Conservation (phyloP, 2,329 filamentous ascomycete species). For the Apiospora malaysiana region DNA sequence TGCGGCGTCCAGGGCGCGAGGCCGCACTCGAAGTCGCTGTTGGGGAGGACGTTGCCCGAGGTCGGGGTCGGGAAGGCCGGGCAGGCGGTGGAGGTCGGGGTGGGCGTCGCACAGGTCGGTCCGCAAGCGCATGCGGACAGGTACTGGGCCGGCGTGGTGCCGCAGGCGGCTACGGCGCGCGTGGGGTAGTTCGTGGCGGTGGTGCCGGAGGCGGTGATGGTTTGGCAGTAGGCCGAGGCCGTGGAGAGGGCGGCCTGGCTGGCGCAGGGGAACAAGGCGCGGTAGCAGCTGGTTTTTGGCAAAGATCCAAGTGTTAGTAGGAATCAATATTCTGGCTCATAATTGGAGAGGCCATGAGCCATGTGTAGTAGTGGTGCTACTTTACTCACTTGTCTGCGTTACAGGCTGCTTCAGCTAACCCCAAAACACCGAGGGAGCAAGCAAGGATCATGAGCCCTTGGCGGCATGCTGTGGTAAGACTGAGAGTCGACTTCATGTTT, state of each 20-base stretch:
- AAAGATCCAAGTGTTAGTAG: background rate
- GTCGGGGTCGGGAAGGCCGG: background rate
- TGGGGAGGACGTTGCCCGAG: conserved; percentile 22
- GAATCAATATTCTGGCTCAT: background rate
- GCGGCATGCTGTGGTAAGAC: background rate
- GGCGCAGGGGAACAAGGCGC: background rate
- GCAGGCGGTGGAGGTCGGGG: background rate
- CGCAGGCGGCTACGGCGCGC: background rate
- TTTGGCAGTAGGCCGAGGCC: background rate
- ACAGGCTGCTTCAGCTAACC: background rate
- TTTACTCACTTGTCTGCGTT: background rate
- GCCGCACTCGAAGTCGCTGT: conserved; percentile 31
- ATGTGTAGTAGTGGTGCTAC: background rate
- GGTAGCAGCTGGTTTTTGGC: background rate
- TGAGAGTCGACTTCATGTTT: background rate
- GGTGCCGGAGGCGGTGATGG: background rate
- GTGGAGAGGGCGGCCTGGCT: background rate
- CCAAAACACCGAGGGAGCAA: background rate
- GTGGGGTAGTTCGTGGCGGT: background rate
- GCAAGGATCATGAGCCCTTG: background rate
- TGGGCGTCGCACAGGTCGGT: background rate
- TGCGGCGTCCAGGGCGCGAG: conserved; percentile 30
- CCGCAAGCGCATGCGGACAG: background rate
- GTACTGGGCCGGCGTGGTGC: background rate
- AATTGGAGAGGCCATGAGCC: background rate